These are phyloP conservation scores for Silene conica DNA, from an alignment of 148 eudicot genomes.

Conservation along the genomic window DNA sequence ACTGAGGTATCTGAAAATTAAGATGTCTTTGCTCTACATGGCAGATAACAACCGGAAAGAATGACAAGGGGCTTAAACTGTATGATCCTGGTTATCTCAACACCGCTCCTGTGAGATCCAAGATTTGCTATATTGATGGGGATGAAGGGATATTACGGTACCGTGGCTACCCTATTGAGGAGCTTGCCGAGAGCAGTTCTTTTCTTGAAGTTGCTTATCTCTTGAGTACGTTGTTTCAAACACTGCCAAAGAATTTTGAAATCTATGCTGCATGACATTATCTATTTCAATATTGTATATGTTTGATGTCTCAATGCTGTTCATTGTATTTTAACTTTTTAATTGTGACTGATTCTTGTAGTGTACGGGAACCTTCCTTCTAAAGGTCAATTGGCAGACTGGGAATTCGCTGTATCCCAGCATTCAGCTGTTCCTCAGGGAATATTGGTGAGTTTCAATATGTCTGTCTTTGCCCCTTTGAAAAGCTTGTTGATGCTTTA, in stretches of 20 bases:
- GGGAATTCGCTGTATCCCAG: constrained; percentile 94
- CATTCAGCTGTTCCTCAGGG: constrained; percentile 99
- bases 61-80: constrained; percentile 92
- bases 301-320: background rate
- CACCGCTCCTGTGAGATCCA: constrained; percentile 92
- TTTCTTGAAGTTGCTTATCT: constrained; percentile 93
- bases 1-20: background rate
- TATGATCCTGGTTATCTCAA: constrained; percentile 99
- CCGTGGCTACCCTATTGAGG: constrained; percentile 94
- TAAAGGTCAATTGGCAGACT: constrained; percentile 73
- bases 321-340: background rate
- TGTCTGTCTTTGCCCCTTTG: background rate
- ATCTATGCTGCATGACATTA: background rate
- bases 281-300: background rate
- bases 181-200: constrained; percentile 89
- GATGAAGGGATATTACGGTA: constrained; percentile 97
- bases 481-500: constrained; percentile 1
- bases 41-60: constrained; percentile 79
- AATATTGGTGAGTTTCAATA: constrained; percentile 50
- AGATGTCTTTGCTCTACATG: background rate
- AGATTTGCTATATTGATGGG: constrained; percentile 97
- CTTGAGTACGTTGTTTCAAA: constrained; percentile 59
- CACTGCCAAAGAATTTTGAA: background rate
- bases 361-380: constrained; percentile 97
- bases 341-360: constrained; percentile 26